Evolutionary conservation across 768 basidiomycete species (phyloP).

Genomic region (Suillus fuscotomentosus): DNA sequence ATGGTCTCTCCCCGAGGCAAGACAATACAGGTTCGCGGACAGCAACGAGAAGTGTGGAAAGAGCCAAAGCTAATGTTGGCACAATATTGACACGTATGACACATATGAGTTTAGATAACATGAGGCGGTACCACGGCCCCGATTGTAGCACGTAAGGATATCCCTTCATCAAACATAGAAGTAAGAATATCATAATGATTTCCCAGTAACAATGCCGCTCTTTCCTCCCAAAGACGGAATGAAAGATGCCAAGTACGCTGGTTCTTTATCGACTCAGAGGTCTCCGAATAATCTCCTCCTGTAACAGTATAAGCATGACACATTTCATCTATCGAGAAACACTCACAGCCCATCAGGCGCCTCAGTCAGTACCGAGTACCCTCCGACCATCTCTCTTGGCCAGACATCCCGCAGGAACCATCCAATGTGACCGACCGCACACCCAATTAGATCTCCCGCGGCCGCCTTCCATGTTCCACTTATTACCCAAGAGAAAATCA

Average conservation of each 20-base stretch:
- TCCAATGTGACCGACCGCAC: constrained; percentile 82
- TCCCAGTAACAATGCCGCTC: background rate
- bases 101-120: background rate
- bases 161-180: background rate
- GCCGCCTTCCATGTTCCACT: constrained; percentile 86
- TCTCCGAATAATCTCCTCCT: constrained; percentile 74
- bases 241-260: background rate
- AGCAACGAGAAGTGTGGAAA: background rate
- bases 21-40: background rate
- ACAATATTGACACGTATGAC: background rate
- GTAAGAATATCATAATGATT: background rate
- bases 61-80: background rate
- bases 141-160: background rate
- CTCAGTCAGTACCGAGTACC: constrained; percentile 67
- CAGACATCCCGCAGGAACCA: constrained; percentile 88
- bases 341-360: constrained; percentile 71
- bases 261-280: constrained; percentile 15
- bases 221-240: background rate
- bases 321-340: background rate
- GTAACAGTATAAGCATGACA: constrained; percentile 8
- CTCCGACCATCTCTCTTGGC: constrained; percentile 84
- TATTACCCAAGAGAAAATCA: constrained; percentile 81
- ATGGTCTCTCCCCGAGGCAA: constrained; percentile 1
- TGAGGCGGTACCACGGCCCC: background rate
- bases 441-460: constrained; percentile 78